Evolutionary conservation across 768 basidiomycete species (phyloP).

Genomic region (Suillus fuscotomentosus): DNA sequence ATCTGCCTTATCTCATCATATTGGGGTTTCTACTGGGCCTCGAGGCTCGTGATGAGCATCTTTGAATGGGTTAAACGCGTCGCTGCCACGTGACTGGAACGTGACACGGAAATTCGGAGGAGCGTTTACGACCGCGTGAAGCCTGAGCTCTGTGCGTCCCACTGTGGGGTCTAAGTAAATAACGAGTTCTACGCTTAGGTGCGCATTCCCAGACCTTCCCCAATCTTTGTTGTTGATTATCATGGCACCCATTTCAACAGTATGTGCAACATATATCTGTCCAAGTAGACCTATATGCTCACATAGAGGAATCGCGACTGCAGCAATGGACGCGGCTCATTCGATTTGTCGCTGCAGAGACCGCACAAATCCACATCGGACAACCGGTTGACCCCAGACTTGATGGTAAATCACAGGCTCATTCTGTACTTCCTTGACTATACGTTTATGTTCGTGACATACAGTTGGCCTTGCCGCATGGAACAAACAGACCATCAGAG

Average conservation of each 20-base stretch:
- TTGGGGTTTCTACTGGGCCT: no score
- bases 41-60: no score
- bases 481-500: constrained; percentile 56
- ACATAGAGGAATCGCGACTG: neutral
- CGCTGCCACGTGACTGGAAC: constrained; percentile 28
- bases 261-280: constrained; percentile 26
- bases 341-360: constrained; percentile 78
- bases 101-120: constrained; percentile 18
- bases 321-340: constrained; percentile 81
- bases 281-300: constrained; percentile 11
- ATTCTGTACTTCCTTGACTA: neutral
- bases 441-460: constrained; percentile 1
- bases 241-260: constrained; percentile 63
- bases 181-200: constrained; percentile 3
- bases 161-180: constrained; percentile 1
- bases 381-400: constrained; percentile 67
- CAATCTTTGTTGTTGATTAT: constrained; percentile 11
- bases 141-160: neutral
- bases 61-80: constrained; percentile 13
- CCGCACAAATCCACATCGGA: constrained; percentile 70
- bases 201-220: constrained; percentile 11
- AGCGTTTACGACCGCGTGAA: constrained; percentile 8
- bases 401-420: constrained; percentile 47
- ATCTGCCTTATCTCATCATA: no score
- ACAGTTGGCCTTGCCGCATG: constrained; percentile 60